phyloP scores from a whole-genome alignment of 495 filamentous ascomycete genomes.

The Lasiosphaeria miniovina region DNA sequence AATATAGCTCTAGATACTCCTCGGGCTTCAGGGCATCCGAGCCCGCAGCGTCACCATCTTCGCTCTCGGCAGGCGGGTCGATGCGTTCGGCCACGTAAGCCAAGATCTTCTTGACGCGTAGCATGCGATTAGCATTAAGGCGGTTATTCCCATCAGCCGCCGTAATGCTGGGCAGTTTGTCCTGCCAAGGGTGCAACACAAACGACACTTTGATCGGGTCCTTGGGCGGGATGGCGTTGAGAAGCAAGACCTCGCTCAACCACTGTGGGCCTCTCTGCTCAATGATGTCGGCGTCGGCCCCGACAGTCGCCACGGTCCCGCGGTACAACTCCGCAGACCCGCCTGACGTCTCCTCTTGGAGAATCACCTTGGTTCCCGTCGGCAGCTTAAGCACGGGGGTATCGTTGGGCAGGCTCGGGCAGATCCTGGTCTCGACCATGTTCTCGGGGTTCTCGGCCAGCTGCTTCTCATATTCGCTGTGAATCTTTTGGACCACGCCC shows the following conservation, averaged over 20 bases:
- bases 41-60: conserved; percentile 47
- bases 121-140: conserved; percentile 95
- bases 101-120: conserved; percentile 91
- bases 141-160: conserved; percentile 73
- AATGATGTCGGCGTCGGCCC: conserved; percentile 74
- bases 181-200: conserved; percentile 78
- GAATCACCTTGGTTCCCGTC: conserved; percentile 75
- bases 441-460: conserved; percentile 52
- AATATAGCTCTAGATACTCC: conserved; percentile 90
- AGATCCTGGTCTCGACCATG: conserved; percentile 61
- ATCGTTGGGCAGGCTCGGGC: conserved; percentile 76
- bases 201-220: conserved; percentile 95
- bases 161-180: conserved; percentile 66
- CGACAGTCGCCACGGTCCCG: conserved; percentile 76
- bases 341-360: conserved; percentile 91
- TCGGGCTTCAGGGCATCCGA: conserved; percentile 70
- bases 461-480: conserved; percentile 70
- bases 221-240: conserved; percentile 82
- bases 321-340: conserved; percentile 90
- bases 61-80: conserved; percentile 47
- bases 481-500: conserved; percentile 76
- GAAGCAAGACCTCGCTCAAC: conserved; percentile 84
- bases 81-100: conserved; percentile 90
- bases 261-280: conserved; percentile 84
- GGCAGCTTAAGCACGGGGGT: conserved; percentile 83